Conservation (phyloP, 345 rosid genomes). For the Pistacia integerrima region DNA sequence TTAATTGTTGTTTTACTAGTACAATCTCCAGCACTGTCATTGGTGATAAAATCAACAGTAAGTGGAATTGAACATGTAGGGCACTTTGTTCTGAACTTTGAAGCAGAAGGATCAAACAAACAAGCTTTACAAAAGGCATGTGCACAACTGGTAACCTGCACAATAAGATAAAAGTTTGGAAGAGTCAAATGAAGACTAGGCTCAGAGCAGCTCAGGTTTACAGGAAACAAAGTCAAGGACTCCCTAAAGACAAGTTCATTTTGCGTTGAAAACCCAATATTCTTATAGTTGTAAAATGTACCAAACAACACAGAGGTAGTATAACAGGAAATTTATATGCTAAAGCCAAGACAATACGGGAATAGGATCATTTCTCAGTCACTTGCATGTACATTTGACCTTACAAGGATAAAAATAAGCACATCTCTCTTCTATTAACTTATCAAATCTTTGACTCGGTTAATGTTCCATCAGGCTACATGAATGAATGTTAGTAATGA, state of each 20-base stretch:
- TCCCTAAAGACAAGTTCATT: background rate
- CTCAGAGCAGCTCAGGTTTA: background rate
- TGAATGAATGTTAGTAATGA: background rate
- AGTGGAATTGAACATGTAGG: constrained; percentile 75
- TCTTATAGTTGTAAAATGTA: background rate
- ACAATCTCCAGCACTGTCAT: constrained; percentile 44
- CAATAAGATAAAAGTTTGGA: constrained; percentile 15
- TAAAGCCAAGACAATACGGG: background rate
- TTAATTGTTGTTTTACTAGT: constrained; percentile 58
- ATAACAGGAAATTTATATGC: background rate
- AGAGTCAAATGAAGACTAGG: background rate
- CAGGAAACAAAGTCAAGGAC: constrained; percentile 2
- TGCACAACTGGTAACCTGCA: constrained; percentile 77
- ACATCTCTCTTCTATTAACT: background rate
- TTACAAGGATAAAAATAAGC: background rate
- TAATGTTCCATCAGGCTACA: background rate
- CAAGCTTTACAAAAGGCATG: constrained; percentile 93
- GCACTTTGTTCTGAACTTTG: constrained; percentile 52
- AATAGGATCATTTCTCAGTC: background rate
- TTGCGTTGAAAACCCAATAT: background rate
- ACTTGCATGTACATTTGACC: background rate
- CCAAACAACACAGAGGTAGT: background rate
- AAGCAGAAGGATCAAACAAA: constrained; percentile 68
- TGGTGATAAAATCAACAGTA: constrained; percentile 78
- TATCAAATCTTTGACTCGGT: background rate